Conservation (phyloP, 2,329 filamentous ascomycete genomes). For the Colletotrichum trifolii region DNA sequence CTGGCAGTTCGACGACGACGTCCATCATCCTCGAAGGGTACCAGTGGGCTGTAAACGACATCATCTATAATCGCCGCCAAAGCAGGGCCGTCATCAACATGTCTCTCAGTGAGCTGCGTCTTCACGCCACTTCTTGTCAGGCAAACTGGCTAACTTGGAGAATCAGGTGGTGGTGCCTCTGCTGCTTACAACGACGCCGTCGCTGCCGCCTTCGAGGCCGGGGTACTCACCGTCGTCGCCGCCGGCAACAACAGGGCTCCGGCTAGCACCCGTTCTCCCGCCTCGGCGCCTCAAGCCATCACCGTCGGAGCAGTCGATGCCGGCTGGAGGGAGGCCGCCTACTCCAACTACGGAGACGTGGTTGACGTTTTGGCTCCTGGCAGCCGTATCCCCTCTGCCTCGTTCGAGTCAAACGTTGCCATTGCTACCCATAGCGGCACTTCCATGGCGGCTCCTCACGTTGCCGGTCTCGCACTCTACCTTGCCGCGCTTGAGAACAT, state of each 20-base stretch:
- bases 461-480: constrained; percentile 39
- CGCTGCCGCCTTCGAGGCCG: constrained; percentile 54
- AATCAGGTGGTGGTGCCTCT: constrained; percentile 53
- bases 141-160: neutral
- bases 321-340: constrained; percentile 52
- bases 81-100: constrained; percentile 55
- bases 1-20: constrained; percentile 44
- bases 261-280: constrained; percentile 55
- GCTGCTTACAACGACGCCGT: constrained; percentile 62
- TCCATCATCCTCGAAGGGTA: constrained; percentile 43
- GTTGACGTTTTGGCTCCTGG: constrained; percentile 64
- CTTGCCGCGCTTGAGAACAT: constrained; percentile 48
- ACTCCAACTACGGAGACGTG: constrained; percentile 60
- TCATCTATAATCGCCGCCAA: constrained; percentile 41
- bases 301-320: constrained; percentile 62
- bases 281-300: constrained; percentile 57
- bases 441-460: constrained; percentile 40
- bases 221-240: constrained; percentile 64
- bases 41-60: constrained; percentile 49
- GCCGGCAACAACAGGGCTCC: constrained; percentile 61
- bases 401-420: constrained; percentile 53
- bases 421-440: constrained; percentile 57
- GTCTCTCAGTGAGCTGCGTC: constrained; percentile 47
- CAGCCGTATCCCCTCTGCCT: constrained; percentile 56
- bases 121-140: neutral